These are phyloP conservation scores for Wickerhamiella occidentalis DNA, from an alignment of 805 yeast species.

Conservation along the genomic window DNA sequence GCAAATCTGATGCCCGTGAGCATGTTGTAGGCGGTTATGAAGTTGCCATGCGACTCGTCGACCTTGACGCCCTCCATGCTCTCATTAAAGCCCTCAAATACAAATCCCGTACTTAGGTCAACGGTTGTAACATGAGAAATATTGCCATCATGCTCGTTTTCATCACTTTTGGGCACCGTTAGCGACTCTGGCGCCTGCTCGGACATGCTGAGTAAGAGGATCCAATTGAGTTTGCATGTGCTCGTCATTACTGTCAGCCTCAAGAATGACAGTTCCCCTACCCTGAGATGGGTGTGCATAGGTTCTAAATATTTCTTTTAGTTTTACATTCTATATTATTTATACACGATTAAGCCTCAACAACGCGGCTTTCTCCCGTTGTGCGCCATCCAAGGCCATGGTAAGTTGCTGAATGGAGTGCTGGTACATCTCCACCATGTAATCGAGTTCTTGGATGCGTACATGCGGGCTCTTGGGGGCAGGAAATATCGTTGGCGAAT, in stretches of 20 bases:
- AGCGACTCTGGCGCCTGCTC: slow-evolving; percentile 1
- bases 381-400: background rate
- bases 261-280: too few species aligned
- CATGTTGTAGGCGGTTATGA: slow-evolving; percentile 92
- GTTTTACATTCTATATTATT: background rate
- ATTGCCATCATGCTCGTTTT: slow-evolving; percentile 1
- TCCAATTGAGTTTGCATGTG: background rate
- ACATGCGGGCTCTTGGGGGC: background rate
- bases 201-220: slow-evolving; percentile 1
- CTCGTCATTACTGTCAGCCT: background rate
- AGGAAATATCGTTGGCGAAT: background rate
- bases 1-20: slow-evolving; percentile 93
- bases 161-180: background rate
- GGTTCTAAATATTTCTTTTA: too few species aligned
- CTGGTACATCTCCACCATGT: slow-evolving; percentile 4
- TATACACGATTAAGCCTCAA: background rate
- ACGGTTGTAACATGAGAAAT: slow-evolving; percentile 9
- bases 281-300: background rate
- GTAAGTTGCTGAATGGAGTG: slow-evolving; percentile 4
- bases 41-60: slow-evolving; percentile 87
- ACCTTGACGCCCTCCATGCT: slow-evolving; percentile 71
- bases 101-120: slow-evolving; percentile 9
- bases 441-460: slow-evolving; percentile 9
- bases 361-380: background rate
- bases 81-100: slow-evolving; percentile 24